Base-by-base conservation (phyloP, 495 filamentous ascomycete genomes). In the Staphylotrichum tortipilum region DNA sequence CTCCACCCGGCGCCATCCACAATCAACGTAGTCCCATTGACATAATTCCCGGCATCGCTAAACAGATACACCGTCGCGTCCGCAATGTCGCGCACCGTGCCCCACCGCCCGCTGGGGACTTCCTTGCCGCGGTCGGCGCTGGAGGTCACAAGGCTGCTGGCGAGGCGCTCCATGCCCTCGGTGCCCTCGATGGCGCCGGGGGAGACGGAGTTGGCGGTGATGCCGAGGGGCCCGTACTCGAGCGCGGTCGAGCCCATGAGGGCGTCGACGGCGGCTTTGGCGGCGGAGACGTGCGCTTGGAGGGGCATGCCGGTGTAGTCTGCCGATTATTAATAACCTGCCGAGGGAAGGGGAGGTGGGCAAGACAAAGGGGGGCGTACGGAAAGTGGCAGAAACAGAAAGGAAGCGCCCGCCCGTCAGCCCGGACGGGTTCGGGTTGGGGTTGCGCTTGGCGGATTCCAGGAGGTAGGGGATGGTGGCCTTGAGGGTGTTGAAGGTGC, bases 401-500 rank as follows among this genome's bases (percentile, higher is more conserved):
- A 98, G 76, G 50, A 96, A 88, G 38, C 89, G 80, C 18, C 91
- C 91, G 11, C 86, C 85, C 0, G 86, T 88, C 28, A 68, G 64
- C 2, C 72, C 67, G 23, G 67, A 64, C 1, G 62, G 61, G 35
- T 62, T 67, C 0, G 65, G 66, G 53, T 74, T 75, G 1, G 68
- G 73, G 54, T 78, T 80, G 61, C 80, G 79, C 6, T 64, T 56
- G 12, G 83, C 88, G 1, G 89, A 94, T 59, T 77, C 75, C 19
- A 87, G 59, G 33, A 98, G 77, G 57, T 95, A 75, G 0, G 86
- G 83, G 7, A 95, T 66, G 0, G 86, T 89, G 2, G 92, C 91
- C 70, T 98, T 98, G 55, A 95, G 75, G 7, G 88, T 95, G 68
- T 97, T 94, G 67, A 84, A 98, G 4, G 87, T 92, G 23, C 92